These are phyloP conservation scores for Fusarium foetens DNA, from an alignment of 2,329 filamentous ascomycete species.

Conservation along the genomic window DNA sequence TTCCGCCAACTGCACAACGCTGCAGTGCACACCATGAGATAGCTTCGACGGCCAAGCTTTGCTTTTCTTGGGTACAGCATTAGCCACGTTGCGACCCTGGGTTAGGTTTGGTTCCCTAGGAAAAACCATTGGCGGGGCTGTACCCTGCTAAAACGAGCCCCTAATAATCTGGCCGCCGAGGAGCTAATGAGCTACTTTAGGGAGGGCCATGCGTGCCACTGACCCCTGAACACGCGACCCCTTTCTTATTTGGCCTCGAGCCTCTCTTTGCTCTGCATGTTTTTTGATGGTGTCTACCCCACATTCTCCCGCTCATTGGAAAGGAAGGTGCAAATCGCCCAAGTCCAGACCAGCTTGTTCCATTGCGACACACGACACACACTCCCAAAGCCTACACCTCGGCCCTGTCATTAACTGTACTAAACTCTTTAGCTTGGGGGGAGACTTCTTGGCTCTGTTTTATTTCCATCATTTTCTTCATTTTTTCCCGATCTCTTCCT, in stretches of 20 bases:
- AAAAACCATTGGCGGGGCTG: neutral
- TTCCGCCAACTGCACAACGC: neutral
- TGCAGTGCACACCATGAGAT: neutral
- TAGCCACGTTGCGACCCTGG: conserved; percentile 11
- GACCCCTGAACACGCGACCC: conserved; percentile 39
- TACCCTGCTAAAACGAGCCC: conserved; percentile 17
- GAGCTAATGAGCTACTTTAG: conserved; percentile 14
- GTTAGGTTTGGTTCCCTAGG: neutral
- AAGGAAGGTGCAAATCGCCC: conserved; percentile 11
- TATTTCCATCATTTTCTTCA: conserved; percentile 9
- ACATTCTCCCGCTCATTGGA: conserved; percentile 30
- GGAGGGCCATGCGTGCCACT: neutral
- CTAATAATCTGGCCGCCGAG: conserved; percentile 7
- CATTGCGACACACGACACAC: neutral
- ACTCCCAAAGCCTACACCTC: neutral
- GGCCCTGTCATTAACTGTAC: neutral
- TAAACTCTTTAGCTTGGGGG: neutral
- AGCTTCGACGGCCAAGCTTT: neutral
- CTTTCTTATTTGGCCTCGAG: conserved; percentile 37
- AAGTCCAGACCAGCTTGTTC: conserved; percentile 13
- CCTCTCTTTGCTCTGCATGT: neutral
- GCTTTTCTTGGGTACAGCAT: neutral
- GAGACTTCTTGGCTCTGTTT: neutral
- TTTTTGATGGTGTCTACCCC: conserved; percentile 25
- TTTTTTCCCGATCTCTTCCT: neutral